phyloP scores from a whole-genome alignment of 176 grass and related monocot species.

The Bromus sterilis region DNA sequence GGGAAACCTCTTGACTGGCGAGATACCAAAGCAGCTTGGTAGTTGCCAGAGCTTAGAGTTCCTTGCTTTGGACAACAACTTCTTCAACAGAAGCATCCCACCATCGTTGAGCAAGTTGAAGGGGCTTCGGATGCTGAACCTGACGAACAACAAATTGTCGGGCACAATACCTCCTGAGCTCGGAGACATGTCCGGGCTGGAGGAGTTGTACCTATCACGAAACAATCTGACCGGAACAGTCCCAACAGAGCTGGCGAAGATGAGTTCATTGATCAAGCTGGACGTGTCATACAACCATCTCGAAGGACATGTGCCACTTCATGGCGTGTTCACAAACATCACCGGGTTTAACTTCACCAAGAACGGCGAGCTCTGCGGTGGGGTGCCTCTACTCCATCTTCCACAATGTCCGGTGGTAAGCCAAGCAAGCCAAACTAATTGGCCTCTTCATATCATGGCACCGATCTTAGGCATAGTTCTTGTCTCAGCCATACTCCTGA shows the following conservation, averaged over 20 bases:
- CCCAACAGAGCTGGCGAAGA: not conserved
- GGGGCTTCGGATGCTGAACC: slow-evolving; percentile 35
- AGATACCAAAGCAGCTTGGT: slow-evolving; percentile 15
- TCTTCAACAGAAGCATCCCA: slow-evolving; percentile 26
- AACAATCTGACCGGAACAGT: slow-evolving; percentile 28
- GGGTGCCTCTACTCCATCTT: not conserved
- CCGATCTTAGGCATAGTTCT: not conserved
- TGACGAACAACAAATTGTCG: slow-evolving; percentile 24
- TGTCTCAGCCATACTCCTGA: not conserved
- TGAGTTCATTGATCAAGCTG: not conserved
- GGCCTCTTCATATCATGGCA: not conserved
- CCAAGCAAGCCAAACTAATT: not conserved
- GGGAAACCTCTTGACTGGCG: slow-evolving; percentile 26
- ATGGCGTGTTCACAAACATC: slow-evolving; percentile 16
- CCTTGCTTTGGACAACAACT: slow-evolving; percentile 30
- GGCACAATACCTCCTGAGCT: slow-evolving; percentile 42
- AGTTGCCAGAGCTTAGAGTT: slow-evolving; percentile 44
- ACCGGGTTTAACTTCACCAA: slow-evolving; percentile 1
- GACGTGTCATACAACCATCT: slow-evolving; percentile 43
- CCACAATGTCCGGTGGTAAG: not conserved
- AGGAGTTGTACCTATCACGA: slow-evolving; percentile 17
- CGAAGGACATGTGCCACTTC: not conserved
- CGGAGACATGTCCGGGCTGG: slow-evolving; percentile 10
- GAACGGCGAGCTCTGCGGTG: slow-evolving; percentile 28
- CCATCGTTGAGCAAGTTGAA: slow-evolving; percentile 16